These are phyloP conservation scores for Elaeagnus macrophylla DNA, from an alignment of 306 rosid genomes.

Conservation along the genomic window DNA sequence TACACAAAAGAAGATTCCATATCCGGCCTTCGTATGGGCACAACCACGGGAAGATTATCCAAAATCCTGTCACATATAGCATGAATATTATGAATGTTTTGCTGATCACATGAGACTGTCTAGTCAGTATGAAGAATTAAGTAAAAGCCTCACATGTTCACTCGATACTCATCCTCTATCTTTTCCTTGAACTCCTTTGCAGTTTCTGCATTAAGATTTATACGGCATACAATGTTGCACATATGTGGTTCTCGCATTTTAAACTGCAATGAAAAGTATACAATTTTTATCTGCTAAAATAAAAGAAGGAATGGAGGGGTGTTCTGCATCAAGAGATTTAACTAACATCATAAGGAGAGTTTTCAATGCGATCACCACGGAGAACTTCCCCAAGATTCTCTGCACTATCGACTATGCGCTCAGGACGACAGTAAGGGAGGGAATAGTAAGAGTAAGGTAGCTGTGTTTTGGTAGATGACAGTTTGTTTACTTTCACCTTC, in stretches of 20 bases:
- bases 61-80: slow-evolving; percentile 49
- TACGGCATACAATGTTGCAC: slow-evolving; percentile 65
- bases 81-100: slow-evolving; percentile 2
- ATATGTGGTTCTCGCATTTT: slow-evolving; percentile 86
- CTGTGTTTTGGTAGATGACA: slow-evolving; percentile 80
- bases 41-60: slow-evolving; percentile 83
- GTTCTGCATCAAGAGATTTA: slow-evolving; percentile 5
- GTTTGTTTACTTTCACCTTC: slow-evolving; percentile 80
- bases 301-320: not conserved
- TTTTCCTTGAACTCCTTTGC: slow-evolving; percentile 65
- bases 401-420: slow-evolving; percentile 65
- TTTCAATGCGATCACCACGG: slow-evolving; percentile 84
- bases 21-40: slow-evolving; percentile 66
- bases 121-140: slow-evolving; percentile 1
- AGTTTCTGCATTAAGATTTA: slow-evolving; percentile 47
- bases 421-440: slow-evolving; percentile 67
- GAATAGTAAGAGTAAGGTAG: slow-evolving; percentile 80
- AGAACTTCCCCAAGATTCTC: slow-evolving; percentile 98
- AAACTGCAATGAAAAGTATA: slow-evolving; percentile 38
- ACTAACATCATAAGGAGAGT: slow-evolving; percentile 76
- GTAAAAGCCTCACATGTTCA: slow-evolving; percentile 57
- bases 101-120: not conserved
- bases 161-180: slow-evolving; percentile 81
- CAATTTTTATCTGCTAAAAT: slow-evolving; percentile 15
- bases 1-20: slow-evolving; percentile 58